Percentiles rank a stretch among this genome's conserved stretches.
Conservation (phyloP, 306 rosid genomes). For the Chamaecrista fasciculata region DNA sequence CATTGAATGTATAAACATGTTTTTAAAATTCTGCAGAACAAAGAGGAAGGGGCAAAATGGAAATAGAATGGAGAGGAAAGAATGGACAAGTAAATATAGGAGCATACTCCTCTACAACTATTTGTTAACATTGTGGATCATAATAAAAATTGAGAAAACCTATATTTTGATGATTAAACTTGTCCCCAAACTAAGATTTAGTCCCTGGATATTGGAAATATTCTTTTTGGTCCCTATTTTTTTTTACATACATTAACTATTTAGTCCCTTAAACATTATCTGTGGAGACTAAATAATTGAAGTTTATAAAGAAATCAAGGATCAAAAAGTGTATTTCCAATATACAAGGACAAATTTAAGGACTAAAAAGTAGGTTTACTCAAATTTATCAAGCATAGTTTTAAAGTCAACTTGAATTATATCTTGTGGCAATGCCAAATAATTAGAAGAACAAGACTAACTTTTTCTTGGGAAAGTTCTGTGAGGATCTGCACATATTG, state of each 20-base stretch:
- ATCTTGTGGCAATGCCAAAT: background rate
- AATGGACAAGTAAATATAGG: background rate
- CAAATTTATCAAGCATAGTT: background rate
- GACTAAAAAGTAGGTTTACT: no score
- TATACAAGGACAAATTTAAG: no score
- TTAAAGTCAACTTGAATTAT: background rate
- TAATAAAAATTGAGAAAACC: no score
- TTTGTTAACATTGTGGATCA: background rate
- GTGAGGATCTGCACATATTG: slow-evolving; percentile 63
- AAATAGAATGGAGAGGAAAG: background rate
- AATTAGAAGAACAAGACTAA: slow-evolving; percentile 27
- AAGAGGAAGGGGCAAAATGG: background rate
- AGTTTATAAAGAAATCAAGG: no score
- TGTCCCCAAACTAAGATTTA: no score
- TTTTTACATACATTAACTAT: no score
- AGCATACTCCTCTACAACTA: background rate
- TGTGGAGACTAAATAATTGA: no score
- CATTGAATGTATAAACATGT: background rate
- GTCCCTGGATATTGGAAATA: no score
- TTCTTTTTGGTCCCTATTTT: no score
- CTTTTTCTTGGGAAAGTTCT: slow-evolving; percentile 74
- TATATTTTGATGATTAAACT: no score
- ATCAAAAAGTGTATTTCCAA: no score
- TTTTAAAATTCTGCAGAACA: background rate
- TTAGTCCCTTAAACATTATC: no score